phyloP scores from a whole-genome alignment of 1,139 yeast genomes.

The Magnusiomyces suaveolens region DNA sequence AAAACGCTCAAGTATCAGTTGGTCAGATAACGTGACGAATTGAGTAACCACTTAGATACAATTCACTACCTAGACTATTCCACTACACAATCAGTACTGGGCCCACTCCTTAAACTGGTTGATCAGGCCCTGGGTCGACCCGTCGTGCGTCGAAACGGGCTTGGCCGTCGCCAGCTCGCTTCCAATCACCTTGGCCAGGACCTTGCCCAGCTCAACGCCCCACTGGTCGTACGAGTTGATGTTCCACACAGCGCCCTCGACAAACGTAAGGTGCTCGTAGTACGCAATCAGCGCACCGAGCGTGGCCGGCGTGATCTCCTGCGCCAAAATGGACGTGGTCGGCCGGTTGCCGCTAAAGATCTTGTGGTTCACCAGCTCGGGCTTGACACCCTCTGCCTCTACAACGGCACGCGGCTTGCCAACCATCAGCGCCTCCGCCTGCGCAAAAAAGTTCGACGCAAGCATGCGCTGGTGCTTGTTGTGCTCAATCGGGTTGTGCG shows the following conservation, averaged over 20 bases:
- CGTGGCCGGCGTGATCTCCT: constrained; percentile 91
- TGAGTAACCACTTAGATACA: background rate
- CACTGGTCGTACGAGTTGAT: constrained; percentile 98
- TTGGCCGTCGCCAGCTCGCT: constrained; percentile 62
- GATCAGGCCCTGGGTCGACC: constrained; percentile 83
- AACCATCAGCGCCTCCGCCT: constrained; percentile 94
- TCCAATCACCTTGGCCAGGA: constrained; percentile 90
- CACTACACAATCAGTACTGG: constrained; percentile 20
- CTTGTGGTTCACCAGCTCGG: constrained; percentile 86
- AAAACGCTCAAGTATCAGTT: background rate
- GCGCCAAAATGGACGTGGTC: constrained; percentile 91
- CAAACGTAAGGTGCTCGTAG: constrained; percentile 94
- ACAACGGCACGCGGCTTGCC: constrained; percentile 86
- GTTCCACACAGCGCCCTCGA: constrained; percentile 99
- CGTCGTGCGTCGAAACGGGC: constrained; percentile 64
- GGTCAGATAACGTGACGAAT: background rate
- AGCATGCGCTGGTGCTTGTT: constrained; percentile 95
- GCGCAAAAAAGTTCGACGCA: constrained; percentile 97
- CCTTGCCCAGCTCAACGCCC: constrained; percentile 99
- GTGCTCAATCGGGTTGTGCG: constrained; percentile 92
- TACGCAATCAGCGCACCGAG: constrained; percentile 93
- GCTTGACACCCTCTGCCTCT: constrained; percentile 77
- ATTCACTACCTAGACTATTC: too few species aligned
- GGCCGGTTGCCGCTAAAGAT: constrained; percentile 97
- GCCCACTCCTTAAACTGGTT: constrained; percentile 93